Conservation (phyloP, 2,329 filamentous ascomycete genomes). For the Claviceps sp. region DNA sequence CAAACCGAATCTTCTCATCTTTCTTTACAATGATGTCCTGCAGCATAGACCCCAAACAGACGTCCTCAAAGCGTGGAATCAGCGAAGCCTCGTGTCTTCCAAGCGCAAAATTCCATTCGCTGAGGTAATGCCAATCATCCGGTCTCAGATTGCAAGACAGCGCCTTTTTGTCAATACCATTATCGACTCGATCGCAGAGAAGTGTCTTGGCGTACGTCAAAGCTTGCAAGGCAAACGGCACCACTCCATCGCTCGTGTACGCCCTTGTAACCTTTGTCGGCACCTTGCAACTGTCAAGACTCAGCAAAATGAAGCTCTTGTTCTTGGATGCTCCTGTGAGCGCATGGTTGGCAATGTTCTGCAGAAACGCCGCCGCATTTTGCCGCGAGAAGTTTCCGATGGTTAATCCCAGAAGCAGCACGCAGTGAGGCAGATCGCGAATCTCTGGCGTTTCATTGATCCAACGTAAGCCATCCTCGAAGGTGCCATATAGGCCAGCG, state of each 20-base stretch:
- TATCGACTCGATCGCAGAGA: neutral
- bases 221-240: slow-evolving; percentile 1
- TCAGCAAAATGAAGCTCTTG: neutral
- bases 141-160: neutral
- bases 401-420: slow-evolving; percentile 1
- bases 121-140: neutral
- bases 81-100: neutral
- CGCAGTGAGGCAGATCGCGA: neutral
- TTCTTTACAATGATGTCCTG: neutral
- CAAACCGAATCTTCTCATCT: neutral
- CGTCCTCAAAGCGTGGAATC: neutral
- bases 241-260: slow-evolving; percentile 1
- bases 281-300: slow-evolving; percentile 1
- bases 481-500: neutral
- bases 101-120: slow-evolving; percentile 1
- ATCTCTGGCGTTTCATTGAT: neutral
- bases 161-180: neutral
- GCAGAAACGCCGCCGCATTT: neutral
- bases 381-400: slow-evolving; percentile 1
- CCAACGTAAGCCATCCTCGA: slow-evolving; percentile 1
- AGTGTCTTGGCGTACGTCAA: neutral
- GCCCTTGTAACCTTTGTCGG: neutral
- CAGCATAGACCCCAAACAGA: neutral
- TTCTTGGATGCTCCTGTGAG: neutral
- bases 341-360: neutral